Evolutionary conservation across 768 basidiomycete species (phyloP).

Genomic region (Trametes maxima): DNA sequence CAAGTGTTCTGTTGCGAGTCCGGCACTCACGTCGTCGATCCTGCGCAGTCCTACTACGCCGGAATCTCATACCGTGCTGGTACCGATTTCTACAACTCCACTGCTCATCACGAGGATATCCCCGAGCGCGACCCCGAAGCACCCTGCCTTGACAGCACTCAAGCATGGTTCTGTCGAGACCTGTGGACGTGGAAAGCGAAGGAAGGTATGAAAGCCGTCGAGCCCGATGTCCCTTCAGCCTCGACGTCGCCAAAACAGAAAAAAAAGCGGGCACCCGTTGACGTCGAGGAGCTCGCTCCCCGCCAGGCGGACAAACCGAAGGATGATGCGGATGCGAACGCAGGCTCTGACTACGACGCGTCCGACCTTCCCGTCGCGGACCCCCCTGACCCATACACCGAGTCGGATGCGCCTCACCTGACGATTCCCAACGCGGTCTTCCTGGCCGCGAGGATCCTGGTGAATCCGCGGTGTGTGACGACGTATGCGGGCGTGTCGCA

Average conservation of each 20-base stretch:
- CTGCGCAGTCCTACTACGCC: conserved; percentile 92
- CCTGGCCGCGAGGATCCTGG: conserved; percentile 85
- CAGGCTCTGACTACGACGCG: conserved; percentile 86
- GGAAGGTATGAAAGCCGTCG: conserved; percentile 68
- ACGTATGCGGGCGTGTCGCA: conserved; percentile 98
- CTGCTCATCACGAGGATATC: conserved; percentile 58
- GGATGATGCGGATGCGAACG: conserved; percentile 75
- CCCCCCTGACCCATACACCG: conserved; percentile 40
- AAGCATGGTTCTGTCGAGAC: conserved; percentile 98
- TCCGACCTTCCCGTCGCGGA: conserved; percentile 37
- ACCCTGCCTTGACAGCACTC: conserved; percentile 91
- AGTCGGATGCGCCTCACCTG: conserved; percentile 38
- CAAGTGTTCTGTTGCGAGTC: conserved; percentile 99
- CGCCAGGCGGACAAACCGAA: conserved; percentile 32
- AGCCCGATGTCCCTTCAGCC: conserved; percentile 30
- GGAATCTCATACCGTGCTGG: conserved; percentile 87
- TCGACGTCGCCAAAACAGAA: conserved; percentile 15
- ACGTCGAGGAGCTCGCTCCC: conserved; percentile 32
- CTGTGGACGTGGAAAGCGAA: conserved; percentile 90
- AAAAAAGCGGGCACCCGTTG: conserved; percentile 11
- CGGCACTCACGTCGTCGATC: conserved; percentile 96
- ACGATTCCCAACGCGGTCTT: conserved; percentile 89
- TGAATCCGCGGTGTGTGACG: conserved; percentile 96
- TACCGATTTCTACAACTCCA: conserved; percentile 70
- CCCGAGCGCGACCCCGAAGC: conserved; percentile 72